Evolutionary conservation across 2,329 filamentous ascomycete species (phyloP), one percentile per base, ranked within the genome.

Genomic region (Nemania sp.): DNA sequence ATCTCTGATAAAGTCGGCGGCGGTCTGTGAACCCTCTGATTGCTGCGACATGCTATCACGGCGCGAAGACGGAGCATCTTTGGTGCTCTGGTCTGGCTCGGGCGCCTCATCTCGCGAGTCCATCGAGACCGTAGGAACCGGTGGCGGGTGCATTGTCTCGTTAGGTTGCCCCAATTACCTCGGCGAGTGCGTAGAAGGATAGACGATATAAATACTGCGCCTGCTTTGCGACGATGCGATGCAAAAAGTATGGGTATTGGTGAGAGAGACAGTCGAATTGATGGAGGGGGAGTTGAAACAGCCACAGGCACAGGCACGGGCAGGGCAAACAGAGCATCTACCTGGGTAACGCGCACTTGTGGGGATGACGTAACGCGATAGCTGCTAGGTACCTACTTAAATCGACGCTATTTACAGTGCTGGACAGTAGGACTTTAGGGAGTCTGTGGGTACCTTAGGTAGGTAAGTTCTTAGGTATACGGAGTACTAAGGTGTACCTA

Each of bases 1-100:
- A 63, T 90, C 90, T 74, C 93, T 89, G 73, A 99, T 93, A 78
- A 97, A 98, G 29, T 93, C 90, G 68, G 88, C 89, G 35, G 91
- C 91, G 18, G 91, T 93, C 74, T 93, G 91, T 1, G 91, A 93
- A 62, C 86, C 82, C 55, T 89, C 84, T 0, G 77, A 79, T 58
- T 83, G 80, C 61, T 88, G 88, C 35, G 88, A 90, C 73, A 88
- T 85, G 81, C 88, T 90, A 68, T 86, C 84, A 71, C 82, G 87
- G 72, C 88, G 87, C 35, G 80, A 73, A 5, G 75, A 68, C 29
- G 75, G 61, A 27, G 41, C 29, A 1, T 73, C 67, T 18, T 62
- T 24, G 52, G 59, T 41, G 62, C 47, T 65, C 41, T 51, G 52
- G 24, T 67, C 60, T 35, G 70, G 59, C 41, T 74, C 71, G 47